phyloP scores from a whole-genome alignment of 2,329 filamentous ascomycete genomes.

The Ascochyta clinopodiicola region DNA sequence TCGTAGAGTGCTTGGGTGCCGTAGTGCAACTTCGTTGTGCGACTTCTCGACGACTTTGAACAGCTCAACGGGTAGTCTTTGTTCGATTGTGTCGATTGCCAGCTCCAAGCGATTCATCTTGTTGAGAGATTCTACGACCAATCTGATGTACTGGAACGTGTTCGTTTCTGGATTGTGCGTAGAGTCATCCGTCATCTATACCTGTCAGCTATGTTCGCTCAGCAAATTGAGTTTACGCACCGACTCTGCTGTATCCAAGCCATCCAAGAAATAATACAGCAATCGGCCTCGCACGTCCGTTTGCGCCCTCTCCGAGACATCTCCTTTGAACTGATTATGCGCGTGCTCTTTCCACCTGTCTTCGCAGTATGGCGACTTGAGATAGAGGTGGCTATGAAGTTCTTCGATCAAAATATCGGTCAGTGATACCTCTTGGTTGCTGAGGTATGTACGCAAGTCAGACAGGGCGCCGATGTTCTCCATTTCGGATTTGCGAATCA shows the following conservation, averaged over 20 bases:
- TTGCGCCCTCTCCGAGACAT: conserved; percentile 40
- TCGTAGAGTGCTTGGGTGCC: conserved; percentile 81
- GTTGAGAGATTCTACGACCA: conserved; percentile 88
- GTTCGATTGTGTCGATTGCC: conserved; percentile 88
- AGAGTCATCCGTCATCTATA: conserved; percentile 77
- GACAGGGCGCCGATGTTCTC: conserved; percentile 88
- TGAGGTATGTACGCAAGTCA: conserved; percentile 85
- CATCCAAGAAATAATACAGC: conserved; percentile 64
- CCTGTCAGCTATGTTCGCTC: conserved; percentile 27
- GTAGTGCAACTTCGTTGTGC: conserved; percentile 89
- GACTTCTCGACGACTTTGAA: conserved; percentile 95
- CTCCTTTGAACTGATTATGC: conserved; percentile 64
- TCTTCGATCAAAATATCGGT: conserved; percentile 98
- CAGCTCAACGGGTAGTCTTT: conserved; percentile 89
- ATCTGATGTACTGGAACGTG: conserved; percentile 89
- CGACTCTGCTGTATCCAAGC: conserved; percentile 59
- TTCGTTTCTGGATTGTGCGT: conserved; percentile 94
- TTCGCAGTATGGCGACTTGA: conserved; percentile 97
- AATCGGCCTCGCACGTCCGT: conserved; percentile 57
- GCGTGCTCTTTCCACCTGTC: conserved; percentile 89
- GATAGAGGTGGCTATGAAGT: conserved; percentile 93
- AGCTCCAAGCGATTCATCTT: conserved; percentile 85
- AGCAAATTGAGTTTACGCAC: conserved; percentile 24
- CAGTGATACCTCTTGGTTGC: conserved; percentile 88
- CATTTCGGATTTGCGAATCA: conserved; percentile 84